Evolutionary conservation across 179 eudicot genomes (phyloP).

Genomic region (Patellifolia procumbens): DNA sequence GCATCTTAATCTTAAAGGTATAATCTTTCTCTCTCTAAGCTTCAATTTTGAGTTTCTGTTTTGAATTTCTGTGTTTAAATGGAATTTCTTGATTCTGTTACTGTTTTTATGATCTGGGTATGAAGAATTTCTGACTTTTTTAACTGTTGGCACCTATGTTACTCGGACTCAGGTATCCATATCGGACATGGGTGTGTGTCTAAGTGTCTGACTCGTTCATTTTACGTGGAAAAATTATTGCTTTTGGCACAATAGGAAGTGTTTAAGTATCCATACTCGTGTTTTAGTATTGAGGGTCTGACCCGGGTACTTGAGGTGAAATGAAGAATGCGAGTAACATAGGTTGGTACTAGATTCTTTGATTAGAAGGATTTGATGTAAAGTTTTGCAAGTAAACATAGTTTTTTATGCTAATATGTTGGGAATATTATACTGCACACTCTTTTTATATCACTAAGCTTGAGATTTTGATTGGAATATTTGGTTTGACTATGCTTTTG

Average conservation of each 20-base stretch:
- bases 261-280: no score
- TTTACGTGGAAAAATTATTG: no score
- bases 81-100: slow-evolving; percentile 9
- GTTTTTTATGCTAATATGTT: slow-evolving; percentile 1
- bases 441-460: background rate
- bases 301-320: no score
- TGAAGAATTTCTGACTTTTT: slow-evolving; percentile 3
- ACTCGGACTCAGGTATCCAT: no score
- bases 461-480: background rate
- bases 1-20: slow-evolving; percentile 66
- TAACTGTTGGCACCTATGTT: no score
- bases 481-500: background rate
- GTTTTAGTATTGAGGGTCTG: no score
- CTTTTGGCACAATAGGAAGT: no score
- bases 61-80: background rate
- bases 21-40: slow-evolving; percentile 12
- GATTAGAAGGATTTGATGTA: background rate
- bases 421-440: background rate
- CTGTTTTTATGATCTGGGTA: slow-evolving; percentile 21
- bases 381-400: background rate
- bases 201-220: no score
- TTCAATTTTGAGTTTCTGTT: background rate
- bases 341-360: slow-evolving; percentile 3
- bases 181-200: no score
- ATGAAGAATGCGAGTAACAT: no score